These are phyloP conservation scores for Zygosaccharomyces pseudobailii DNA, from an alignment of 1,139 yeast species.

Conservation along the genomic window DNA sequence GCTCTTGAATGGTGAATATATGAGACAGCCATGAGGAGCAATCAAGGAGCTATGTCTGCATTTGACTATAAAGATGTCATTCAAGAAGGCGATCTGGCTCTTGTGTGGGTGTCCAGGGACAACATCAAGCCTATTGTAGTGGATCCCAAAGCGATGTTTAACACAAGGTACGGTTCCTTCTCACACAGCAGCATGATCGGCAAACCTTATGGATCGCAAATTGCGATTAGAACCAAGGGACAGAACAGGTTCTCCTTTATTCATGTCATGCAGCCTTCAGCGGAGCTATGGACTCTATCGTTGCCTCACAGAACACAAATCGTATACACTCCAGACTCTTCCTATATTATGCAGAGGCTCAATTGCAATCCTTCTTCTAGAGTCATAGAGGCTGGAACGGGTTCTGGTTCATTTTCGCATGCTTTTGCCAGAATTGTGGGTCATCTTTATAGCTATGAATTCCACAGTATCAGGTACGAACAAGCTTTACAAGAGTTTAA, in stretches of 20 bases:
- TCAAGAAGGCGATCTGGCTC: constrained; percentile 79
- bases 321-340: constrained; percentile 92
- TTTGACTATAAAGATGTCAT: constrained; percentile 40
- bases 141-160: constrained; percentile 53
- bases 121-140: constrained; percentile 71
- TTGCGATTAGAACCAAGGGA: constrained; percentile 65
- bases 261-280: constrained; percentile 83
- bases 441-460: constrained; percentile 76
- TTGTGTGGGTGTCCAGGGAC: constrained; percentile 79
- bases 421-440: constrained; percentile 87
- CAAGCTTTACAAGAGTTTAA: constrained; percentile 78
- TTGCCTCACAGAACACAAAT: constrained; percentile 97
- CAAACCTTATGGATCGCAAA: constrained; percentile 75
- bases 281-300: constrained; percentile 93
- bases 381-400: constrained; percentile 97
- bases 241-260: constrained; percentile 62
- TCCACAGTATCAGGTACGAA: constrained; percentile 74
- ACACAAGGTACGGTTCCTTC: constrained; percentile 86
- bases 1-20: background rate
- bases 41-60: constrained; percentile 14
- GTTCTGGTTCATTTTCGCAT: constrained; percentile 94
- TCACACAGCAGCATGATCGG: constrained; percentile 83
- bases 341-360: constrained; percentile 80
- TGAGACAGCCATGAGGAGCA: background rate
- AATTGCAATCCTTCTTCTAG: constrained; percentile 67